Conservation (phyloP, 1,284 basidiomycete species). For the Cystobasidium sp. region DNA sequence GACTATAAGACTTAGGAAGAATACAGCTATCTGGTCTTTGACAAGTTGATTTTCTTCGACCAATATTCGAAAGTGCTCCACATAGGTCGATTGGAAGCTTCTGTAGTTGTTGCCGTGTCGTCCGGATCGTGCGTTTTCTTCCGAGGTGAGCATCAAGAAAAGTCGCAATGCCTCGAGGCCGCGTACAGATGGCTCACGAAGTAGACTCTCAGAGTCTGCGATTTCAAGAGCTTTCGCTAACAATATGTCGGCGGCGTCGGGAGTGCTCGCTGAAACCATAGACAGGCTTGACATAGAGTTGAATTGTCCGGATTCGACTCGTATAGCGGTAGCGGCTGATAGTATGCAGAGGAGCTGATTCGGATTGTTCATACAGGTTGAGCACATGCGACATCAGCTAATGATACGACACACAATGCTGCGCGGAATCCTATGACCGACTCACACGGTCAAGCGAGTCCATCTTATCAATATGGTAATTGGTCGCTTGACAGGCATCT, state of each 20-base stretch:
- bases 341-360: conserved; percentile 16
- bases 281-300: neutral
- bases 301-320: conserved; percentile 8
- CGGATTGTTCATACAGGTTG: neutral
- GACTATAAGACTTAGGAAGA: conserved; percentile 4
- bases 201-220: conserved; percentile 2
- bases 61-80: conserved; percentile 22
- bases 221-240: conserved; percentile 5
- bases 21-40: conserved; percentile 12
- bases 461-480: conserved; percentile 2
- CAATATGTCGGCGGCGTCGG: conserved; percentile 3
- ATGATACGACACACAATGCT: neutral
- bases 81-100: conserved; percentile 22
- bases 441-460: conserved; percentile 16
- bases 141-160: conserved; percentile 32
- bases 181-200: conserved; percentile 4
- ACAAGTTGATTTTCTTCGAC: neutral
- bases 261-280: neutral
- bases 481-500: neutral
- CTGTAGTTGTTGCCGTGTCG: conserved; percentile 23
- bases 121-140: neutral
- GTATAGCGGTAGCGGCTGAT: conserved; percentile 1
- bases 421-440: no score
- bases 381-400: neutral
- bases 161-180: conserved; percentile 24